A percentile compares a stretch with the other conserved stretches of the same genome.
These are phyloP conservation scores for Alternaria ethzedia DNA, from an alignment of 2,329 filamentous ascomycete species.

Conservation along the genomic window DNA sequence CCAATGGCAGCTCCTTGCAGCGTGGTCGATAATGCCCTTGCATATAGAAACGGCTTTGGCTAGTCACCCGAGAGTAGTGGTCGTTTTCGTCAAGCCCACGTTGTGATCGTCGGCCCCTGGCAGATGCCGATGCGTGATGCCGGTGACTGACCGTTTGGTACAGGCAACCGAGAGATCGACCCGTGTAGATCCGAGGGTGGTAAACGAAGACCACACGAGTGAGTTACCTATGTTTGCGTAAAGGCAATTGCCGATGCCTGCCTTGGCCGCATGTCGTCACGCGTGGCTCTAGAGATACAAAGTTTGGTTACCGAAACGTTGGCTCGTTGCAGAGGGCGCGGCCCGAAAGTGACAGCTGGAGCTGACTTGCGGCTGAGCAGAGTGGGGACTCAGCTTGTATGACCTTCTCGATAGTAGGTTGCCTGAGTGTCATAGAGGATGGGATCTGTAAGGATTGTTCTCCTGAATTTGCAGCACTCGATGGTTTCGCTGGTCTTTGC, in stretches of 20 bases:
- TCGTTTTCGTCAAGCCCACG: neutral
- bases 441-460: neutral
- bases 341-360: neutral
- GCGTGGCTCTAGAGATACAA: neutral
- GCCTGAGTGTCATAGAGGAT: neutral
- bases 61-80: neutral
- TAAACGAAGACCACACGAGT: neutral
- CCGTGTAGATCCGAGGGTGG: neutral
- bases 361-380: neutral
- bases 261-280: neutral
- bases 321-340: neutral
- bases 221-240: neutral
- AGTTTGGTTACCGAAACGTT: slow-evolving; percentile 4
- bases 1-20: neutral
- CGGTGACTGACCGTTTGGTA: slow-evolving; percentile 7
- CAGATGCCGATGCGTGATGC: slow-evolving; percentile 2
- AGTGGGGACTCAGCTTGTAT: neutral
- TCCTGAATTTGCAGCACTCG: neutral
- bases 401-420: neutral
- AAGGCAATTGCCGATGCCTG: neutral
- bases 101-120: slow-evolving; percentile 4
- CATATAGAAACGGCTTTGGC: neutral
- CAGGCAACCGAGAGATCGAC: neutral
- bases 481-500: neutral
- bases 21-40: neutral